These are phyloP conservation scores for Ceriops decandra DNA, from an alignment of 345 rosid genomes.

Conservation along the genomic window DNA sequence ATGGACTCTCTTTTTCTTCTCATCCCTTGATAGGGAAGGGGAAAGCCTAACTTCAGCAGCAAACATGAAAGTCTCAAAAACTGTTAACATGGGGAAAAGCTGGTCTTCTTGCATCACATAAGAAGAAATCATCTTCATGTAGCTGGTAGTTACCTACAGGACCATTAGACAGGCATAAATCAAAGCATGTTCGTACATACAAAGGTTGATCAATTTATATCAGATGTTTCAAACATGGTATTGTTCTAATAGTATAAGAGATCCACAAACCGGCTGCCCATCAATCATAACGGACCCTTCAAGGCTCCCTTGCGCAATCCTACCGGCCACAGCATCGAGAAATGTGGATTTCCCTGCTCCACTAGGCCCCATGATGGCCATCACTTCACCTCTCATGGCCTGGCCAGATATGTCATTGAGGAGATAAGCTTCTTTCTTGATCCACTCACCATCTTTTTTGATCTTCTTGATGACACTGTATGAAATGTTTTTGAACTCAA, in stretches of 20 bases:
- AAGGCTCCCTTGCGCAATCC: slow-evolving; percentile 67
- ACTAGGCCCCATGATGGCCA: slow-evolving; percentile 85
- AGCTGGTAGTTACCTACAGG: slow-evolving; percentile 54
- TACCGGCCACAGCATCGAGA: slow-evolving; percentile 81
- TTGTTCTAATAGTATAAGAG: neutral
- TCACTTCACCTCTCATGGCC: slow-evolving; percentile 60
- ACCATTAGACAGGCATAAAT: neutral
- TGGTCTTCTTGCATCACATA: slow-evolving; percentile 95
- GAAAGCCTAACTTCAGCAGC: slow-evolving; percentile 86
- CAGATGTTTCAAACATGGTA: neutral
- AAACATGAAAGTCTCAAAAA: slow-evolving; percentile 75
- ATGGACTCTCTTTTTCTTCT: slow-evolving; percentile 61
- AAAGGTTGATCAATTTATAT: too few relatives aligned
- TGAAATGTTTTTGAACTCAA: slow-evolving; percentile 52
- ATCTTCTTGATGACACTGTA: slow-evolving; percentile 56
- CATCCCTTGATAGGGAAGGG: slow-evolving; percentile 54
- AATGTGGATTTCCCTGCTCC: slow-evolving; percentile 91
- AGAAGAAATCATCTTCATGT: slow-evolving; percentile 77
- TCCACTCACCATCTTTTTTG: slow-evolving; percentile 50
- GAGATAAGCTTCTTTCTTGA: slow-evolving; percentile 54
- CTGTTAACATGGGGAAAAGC: slow-evolving; percentile 73
- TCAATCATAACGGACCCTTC: slow-evolving; percentile 71
- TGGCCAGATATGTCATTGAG: slow-evolving; percentile 73
- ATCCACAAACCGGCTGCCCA: slow-evolving; percentile 47
- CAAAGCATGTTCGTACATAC: neutral